phyloP scores from a whole-genome alignment of 2,329 filamentous ascomycete species.

The Cladosporium sp. region DNA sequence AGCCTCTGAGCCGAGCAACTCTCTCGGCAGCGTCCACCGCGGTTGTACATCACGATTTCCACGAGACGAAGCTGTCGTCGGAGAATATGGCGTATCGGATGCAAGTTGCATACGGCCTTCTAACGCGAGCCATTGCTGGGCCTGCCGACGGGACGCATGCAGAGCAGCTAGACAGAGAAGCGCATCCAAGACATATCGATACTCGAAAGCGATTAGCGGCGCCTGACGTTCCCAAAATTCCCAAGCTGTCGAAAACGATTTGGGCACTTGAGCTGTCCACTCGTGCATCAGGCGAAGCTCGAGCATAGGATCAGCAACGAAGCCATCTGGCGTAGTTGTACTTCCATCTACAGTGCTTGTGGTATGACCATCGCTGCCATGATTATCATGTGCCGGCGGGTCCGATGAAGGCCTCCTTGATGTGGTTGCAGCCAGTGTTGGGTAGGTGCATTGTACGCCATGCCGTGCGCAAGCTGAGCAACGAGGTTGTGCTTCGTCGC shows the following conservation, averaged over 20 bases:
- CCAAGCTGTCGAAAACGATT: conserved; percentile 20
- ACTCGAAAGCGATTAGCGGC: conserved; percentile 23
- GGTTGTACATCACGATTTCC: background rate
- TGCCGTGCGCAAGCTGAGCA: conserved; percentile 24
- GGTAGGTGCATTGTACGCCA: conserved; percentile 23
- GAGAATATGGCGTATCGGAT: background rate
- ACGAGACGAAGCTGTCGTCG: background rate
- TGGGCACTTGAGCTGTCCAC: conserved; percentile 23
- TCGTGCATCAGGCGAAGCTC: conserved; percentile 26
- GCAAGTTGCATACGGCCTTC: conserved; percentile 17
- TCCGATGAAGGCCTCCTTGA: background rate
- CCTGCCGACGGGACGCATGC: conserved; percentile 19
- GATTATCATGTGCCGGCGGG: background rate
- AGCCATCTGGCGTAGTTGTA: background rate
- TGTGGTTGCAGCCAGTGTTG: background rate
- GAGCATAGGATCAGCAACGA: conserved; percentile 15
- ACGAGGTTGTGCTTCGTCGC: conserved; percentile 22
- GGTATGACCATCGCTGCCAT: background rate
- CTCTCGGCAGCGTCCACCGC: background rate
- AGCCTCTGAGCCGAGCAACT: background rate
- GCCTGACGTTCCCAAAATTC: conserved; percentile 25
- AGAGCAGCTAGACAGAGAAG: conserved; percentile 25
- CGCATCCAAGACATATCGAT: conserved; percentile 22
- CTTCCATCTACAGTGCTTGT: background rate
- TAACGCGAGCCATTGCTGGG: conserved; percentile 16